Base-by-base conservation (phyloP, 176 grass and related monocot genomes). In the Lolium multiflorum region DNA sequence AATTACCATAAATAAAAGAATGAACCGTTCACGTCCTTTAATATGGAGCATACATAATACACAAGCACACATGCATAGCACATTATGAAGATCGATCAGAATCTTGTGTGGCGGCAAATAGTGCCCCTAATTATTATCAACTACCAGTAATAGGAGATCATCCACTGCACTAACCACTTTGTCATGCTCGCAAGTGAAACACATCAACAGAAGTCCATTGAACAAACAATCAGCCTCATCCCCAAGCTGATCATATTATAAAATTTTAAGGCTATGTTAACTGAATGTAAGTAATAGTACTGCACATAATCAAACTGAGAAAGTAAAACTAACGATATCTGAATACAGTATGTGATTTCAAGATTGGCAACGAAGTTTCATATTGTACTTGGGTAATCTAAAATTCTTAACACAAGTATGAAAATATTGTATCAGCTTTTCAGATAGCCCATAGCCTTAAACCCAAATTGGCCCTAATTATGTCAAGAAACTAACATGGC, bases 121-220 rank as follows among this genome's bases (percentile, higher is more conserved):
- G 10, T 50, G 10, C 3, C 9, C 48, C 48, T 3, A 13, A 50
- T 50, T 9, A 2, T 50, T 50, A 50, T 50, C 48, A 13, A 9
- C 38, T 39, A 98, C 82, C 18, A 95, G 89, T 18, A 93, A 92
- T 5, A 90, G 70, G 8, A 98, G 82, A 70, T 93, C 95, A 20
- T 64, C 87, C 21, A 78, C 78, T 22, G 89, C 95, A 68, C 63
- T 89, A 24, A 93, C 89, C 55, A 94, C 87, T 83, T 93, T 95
- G 9, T 95, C 93, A 89, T 98, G 95, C 25, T 98, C 89, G 48
- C 95, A 98, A 59, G 93, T 94, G 57, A 12, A 84, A 80, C 43
- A 49, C 54, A 83, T 11, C 14, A 73, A 51, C 9, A 83, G 16
- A 58, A 31, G 16, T 43, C 17, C 82, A 89, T 2, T 20, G 11